Base-by-base conservation (phyloP, 2,329 filamentous ascomycete species). In the Paraphoma chrysanthemicola region DNA sequence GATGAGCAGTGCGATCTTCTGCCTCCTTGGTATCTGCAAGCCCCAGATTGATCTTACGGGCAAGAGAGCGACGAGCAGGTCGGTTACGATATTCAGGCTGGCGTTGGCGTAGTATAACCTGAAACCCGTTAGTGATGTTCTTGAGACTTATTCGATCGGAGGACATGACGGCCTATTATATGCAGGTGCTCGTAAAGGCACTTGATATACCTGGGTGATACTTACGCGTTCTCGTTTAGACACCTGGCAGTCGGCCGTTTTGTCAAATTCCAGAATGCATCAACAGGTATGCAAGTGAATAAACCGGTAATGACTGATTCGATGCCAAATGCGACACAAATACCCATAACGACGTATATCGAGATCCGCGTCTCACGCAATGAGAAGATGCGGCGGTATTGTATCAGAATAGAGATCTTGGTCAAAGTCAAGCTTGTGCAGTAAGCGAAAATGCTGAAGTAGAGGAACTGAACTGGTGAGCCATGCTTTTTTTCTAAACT, bases 341-440 rank as follows among this genome's bases (percentile, higher is more conserved):
- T 43, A 0, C 46, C 63, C 51, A 67, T 53, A 12, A 57, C 57
- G 29, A 62, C 54, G 51, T 67, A 66, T 14, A 68, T 61, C 5
- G 59, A 57, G 4, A 63, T 50, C 8, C 62, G 56, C 50, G 56
- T 56, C 33, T 60, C 45, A 17, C 53, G 51, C 7, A 63, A 12
- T 14, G 63, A 57, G 30, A 69, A 68, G 44, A 69, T 67, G 28
- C 64, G 57, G 17, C 59, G 42, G 47, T 69, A 69, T 42, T 69
- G 64, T 12, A 66, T 31, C 30, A 69, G 29, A n/a, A 69, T 69
- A 2, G 64, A 66, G 8, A 68, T 45, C 44, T 68, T 68, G 28
- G 60, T 68, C 12, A 59, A 42, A 14, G 60, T 64, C 42, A 68
- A 54, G 44, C 52, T 60, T 14, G 60, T 41, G 44, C 56, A 55